Percentiles rank a stretch among this genome's conserved stretches.
Evolutionary conservation across 164 flowering plant species (phyloP).

Genomic region (Echeveria elegans): DNA sequence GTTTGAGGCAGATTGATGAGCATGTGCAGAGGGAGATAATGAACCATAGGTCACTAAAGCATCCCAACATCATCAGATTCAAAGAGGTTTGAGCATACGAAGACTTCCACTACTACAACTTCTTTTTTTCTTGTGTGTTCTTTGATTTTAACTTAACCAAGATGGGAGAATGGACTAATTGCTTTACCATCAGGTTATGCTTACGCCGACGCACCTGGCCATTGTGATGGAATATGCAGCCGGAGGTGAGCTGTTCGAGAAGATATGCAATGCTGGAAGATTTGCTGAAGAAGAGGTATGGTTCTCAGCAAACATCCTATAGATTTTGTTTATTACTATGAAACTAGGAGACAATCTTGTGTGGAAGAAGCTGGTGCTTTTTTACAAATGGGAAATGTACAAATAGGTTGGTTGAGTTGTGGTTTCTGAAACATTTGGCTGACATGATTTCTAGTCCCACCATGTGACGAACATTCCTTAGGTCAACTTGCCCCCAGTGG

Average conservation of each 20-base stretch:
- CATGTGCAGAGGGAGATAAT: constrained; percentile 11
- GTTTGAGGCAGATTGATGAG: constrained; percentile 7
- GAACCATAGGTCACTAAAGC: constrained; percentile 9
- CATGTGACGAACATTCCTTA: neutral
- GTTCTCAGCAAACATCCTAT: neutral
- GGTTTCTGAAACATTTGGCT: neutral
- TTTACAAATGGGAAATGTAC: neutral
- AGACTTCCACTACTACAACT: neutral
- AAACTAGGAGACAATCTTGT: constrained; percentile 2
- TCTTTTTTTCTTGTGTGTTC: neutral
- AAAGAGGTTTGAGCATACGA: neutral
- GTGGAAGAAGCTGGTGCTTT: neutral
- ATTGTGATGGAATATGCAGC: constrained; percentile 11
- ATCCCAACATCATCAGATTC: constrained; percentile 11
- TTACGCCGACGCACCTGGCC: constrained; percentile 7
- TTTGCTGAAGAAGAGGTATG: constrained; percentile 8
- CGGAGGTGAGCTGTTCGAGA: constrained; percentile 7
- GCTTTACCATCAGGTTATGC: constrained; percentile 6
- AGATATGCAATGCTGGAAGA: constrained; percentile 10
- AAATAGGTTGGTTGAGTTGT: neutral
- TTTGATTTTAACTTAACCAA: no score
- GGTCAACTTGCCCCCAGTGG: constrained; percentile 1
- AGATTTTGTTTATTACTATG: neutral
- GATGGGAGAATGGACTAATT: neutral
- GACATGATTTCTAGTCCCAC: constrained; percentile 2